A percentile compares a stretch with the other conserved stretches of the same genome.
Conservation (phyloP, 2,329 filamentous ascomycete species). For the Keithomyces neogunnii region DNA sequence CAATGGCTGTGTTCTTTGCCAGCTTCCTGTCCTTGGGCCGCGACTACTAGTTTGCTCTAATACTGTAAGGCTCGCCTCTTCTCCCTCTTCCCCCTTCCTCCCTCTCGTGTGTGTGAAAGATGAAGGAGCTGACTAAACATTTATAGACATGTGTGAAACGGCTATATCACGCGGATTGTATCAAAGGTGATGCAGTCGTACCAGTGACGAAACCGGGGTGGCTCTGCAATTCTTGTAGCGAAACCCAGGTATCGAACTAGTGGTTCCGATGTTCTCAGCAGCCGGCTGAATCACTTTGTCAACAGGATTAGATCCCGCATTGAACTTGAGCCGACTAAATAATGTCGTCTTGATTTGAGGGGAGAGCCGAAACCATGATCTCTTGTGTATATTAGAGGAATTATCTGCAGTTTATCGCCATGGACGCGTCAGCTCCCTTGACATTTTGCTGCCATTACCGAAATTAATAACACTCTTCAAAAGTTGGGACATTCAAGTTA, state of each 20-base stretch:
- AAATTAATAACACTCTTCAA: background rate
- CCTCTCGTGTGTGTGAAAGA: background rate
- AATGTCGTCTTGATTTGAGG: background rate
- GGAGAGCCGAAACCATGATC: background rate
- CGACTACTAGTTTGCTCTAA: constrained; percentile 41
- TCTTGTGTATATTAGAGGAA: background rate
- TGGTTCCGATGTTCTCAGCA: constrained; percentile 1
- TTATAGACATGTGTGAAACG: constrained; percentile 32
- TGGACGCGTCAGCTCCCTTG: background rate
- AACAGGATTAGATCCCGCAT: background rate
- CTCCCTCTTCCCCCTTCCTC: no score
- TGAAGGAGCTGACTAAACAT: constrained; percentile 8
- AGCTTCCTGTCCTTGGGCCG: constrained; percentile 38
- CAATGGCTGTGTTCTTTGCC: constrained; percentile 39
- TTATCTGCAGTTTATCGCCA: background rate
- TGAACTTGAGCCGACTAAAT: background rate
- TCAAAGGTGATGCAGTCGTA: constrained; percentile 25
- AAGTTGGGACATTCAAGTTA: background rate
- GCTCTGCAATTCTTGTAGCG: constrained; percentile 35
- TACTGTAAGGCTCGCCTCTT: constrained; percentile 27
- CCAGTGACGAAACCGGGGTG: constrained; percentile 28
- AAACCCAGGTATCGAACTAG: constrained; percentile 16
- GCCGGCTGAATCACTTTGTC: background rate
- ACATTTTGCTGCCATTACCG: background rate
- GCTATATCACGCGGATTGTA: constrained; percentile 41